Evolutionary conservation across 106 monocot genomes (phyloP).

Genomic region (Triglochin maritima): DNA sequence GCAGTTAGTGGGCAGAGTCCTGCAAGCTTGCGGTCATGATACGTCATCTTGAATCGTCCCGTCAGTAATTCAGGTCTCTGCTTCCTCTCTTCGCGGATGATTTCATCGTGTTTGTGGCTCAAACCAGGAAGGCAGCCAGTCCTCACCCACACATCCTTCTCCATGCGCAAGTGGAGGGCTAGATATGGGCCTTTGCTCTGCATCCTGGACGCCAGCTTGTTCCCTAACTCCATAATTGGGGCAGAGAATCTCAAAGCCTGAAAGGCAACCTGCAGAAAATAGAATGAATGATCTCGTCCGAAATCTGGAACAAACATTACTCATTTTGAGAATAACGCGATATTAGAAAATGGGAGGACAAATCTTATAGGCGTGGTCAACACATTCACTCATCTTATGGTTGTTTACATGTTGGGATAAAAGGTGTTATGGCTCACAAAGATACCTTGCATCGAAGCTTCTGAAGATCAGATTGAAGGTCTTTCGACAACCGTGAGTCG

Average conservation of each 20-base stretch:
- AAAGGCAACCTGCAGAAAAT: constrained; percentile 55
- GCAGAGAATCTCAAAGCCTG: constrained; percentile 64
- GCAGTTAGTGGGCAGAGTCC: constrained; percentile 80
- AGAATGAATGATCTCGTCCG: no score
- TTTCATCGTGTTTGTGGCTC: constrained; percentile 33
- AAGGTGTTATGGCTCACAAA: not conserved
- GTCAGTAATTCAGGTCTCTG: constrained; percentile 73
- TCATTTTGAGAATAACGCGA: not conserved
- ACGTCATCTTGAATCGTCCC: constrained; percentile 71
- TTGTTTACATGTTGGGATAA: not conserved
- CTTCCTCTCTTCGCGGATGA: constrained; percentile 52
- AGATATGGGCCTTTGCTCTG: constrained; percentile 78
- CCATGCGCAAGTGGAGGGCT: constrained; percentile 71
- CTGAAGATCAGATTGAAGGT: constrained; percentile 74
- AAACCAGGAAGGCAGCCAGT: constrained; percentile 82
- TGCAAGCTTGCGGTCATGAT: constrained; percentile 71
- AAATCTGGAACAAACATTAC: no score
- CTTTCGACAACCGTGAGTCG: constrained; percentile 86
- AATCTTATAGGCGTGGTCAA: no score
- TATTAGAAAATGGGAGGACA: not conserved
- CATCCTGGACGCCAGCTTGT: constrained; percentile 57
- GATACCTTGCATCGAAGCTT: constrained; percentile 88
- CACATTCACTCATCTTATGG: no score
- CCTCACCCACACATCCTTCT: constrained; percentile 93
- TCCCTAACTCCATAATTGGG: constrained; percentile 47